Evolutionary conservation across 495 filamentous ascomycete genomes (phyloP), one percentile per base, ranked within the genome.

Genomic region (Xylaria castorea): DNA sequence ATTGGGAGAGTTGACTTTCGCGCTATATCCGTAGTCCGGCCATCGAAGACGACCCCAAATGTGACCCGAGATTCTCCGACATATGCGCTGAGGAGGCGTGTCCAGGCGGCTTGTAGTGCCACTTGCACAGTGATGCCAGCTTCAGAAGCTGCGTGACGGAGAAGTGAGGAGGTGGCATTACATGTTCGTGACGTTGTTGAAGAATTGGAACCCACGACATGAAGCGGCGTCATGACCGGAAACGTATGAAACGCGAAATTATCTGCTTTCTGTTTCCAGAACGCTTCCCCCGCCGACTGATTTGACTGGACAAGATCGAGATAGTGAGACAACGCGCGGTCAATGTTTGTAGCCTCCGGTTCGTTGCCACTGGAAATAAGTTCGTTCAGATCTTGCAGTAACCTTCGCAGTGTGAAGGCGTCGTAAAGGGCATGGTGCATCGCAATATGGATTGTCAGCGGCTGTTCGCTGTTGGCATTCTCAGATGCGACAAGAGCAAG

Each of bases 401-500:
- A 84, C 1, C 81, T 62, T 20, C 86, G 82, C 6, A 97, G 80
- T 20, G 92, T 91, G 44, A 88, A 84, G 0, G 92, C 94, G 82
- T 97, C 93, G 73, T 94, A 96, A 1, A 97, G 81, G 3, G 92
- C 91, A 80, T 97, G 93, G 66, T 94, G 89, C 6, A 87, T 83
- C 0, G 79, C 80, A 16, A 86, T 72, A 40, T 85, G 83, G 78
- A 85, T 73, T 84, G 89, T 72, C 79, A 84, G 34, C 27, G 55
- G 75, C 16, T 20, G 7, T n/a, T 68, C 36, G n/a, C 61, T 61
- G 8, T 51, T 34, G 18, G 64, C 73, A 9, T 66, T 8, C 11
- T 53, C 68, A 0, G 60, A 4, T 9, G 80, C 72, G 2, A 79
- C 65, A 6, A 82, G 25, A 5, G 73, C 66, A 44, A 80, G 72